phyloP scores from a whole-genome alignment of 768 basidiomycete species.

The Amanita molliuscula region DNA sequence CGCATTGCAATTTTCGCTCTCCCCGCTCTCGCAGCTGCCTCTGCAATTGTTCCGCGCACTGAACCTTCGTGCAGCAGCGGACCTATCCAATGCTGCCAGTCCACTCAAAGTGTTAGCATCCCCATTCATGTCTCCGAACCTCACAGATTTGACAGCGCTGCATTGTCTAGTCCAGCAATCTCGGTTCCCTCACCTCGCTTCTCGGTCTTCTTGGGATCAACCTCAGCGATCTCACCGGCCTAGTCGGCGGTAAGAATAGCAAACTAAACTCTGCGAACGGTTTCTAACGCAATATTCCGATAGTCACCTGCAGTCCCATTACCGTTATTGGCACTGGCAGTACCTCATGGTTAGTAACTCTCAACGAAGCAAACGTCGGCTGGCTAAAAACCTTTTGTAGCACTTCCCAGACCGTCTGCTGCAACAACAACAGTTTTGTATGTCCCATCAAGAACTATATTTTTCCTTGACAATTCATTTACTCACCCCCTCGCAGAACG shows the following conservation, averaged over 20 bases:
- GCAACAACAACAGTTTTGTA: neutral
- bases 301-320: neutral
- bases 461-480: neutral
- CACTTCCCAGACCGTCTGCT: neutral
- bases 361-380: neutral
- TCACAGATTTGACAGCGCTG: neutral
- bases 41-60: neutral
- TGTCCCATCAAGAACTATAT: neutral
- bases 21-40: slow-evolving; percentile 1
- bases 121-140: neutral
- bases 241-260: neutral
- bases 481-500: neutral
- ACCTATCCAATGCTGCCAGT: neutral
- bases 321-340: neutral
- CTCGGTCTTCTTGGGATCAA: neutral
- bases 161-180: neutral
- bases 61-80: neutral
- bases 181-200: neutral
- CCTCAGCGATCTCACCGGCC: neutral
- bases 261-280: neutral
- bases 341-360: neutral
- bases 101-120: neutral
- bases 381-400: neutral
- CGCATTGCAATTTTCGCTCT: slow-evolving; percentile 1
- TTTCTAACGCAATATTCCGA: neutral